Base-by-base conservation (phyloP, 345 rosid species). In the Salix suchowensis region DNA sequence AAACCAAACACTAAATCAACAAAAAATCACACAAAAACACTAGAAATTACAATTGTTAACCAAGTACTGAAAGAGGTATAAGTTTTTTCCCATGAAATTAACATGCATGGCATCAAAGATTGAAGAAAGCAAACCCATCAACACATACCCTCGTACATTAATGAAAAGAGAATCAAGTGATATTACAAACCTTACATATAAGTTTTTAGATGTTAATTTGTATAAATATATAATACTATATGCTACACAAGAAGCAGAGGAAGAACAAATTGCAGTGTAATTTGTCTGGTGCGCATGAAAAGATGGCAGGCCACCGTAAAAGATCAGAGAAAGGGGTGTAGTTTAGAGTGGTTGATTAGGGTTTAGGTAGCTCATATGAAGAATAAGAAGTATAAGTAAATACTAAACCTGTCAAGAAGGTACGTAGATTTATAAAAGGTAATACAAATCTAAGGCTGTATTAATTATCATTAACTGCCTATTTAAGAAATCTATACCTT, bases 331-430 rank as follows among this genome's bases (percentile, higher is more conserved):
- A 74, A 78, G 68, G 71, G 62, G 44, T 65, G 68, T 78, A 9
- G 78, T 44, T 79, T 15, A 70, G 76, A n/a, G 83, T 79, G 24
- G 85, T 81, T 82, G 78, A 84, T 84, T 78, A 83, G 89, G 82
- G 81, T 86, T 86, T 88, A 84, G 88, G 86, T 88, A 74, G 82
- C 60, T 81, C 85, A 82, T 81, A 65, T 37, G 81, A 88, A 88
- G 86, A 88, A 79, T 54, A 77, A 77, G 80, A 83, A 54, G 5
- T 55, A 12, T 64, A 62, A 26, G 68, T 26, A 68, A 52, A 75
- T 62, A 61, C 66, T 40, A 65, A 12, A 21, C 67, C 64, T 44
- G 26, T 50, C 2, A 26, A 10, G 6, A 9, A 66, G n/a, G 40
- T 19, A 66, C n/a, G 40, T 36, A 7, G 40, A 9, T 18, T 66